These are phyloP conservation scores for Marasmius fiardii DNA, from an alignment of 1,284 basidiomycete genomes.

Conservation along the genomic window DNA sequence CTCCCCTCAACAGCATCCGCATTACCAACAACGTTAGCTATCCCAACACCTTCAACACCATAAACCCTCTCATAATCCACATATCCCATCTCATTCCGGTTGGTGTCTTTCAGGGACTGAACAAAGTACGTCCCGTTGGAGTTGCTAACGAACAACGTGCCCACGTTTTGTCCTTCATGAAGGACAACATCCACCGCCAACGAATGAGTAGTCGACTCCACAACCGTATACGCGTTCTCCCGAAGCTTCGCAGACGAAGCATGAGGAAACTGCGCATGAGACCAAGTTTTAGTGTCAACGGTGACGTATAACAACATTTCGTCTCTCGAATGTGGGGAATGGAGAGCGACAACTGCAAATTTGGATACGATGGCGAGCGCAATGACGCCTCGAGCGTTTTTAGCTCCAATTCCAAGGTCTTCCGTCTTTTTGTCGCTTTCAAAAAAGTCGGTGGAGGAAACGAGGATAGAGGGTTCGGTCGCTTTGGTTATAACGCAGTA, in stretches of 20 bases:
- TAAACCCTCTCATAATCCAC: conserved; percentile 94
- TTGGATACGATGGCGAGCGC: conserved; percentile 90
- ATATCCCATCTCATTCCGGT: conserved; percentile 82
- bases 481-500: conserved; percentile 78
- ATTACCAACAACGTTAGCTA: conserved; percentile 87
- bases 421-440: conserved; percentile 58
- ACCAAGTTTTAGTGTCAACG: conserved; percentile 80
- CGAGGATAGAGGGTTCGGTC: conserved; percentile 65
- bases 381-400: conserved; percentile 79
- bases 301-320: conserved; percentile 87
- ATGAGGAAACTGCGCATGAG: conserved; percentile 83
- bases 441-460: conserved; percentile 84
- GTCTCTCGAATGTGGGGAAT: conserved; percentile 51
- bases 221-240: conserved; percentile 94
- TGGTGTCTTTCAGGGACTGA: conserved; percentile 88
- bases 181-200: conserved; percentile 92
- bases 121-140: conserved; percentile 95
- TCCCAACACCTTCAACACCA: conserved; percentile 90
- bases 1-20: conserved; percentile 76
- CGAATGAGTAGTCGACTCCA: conserved; percentile 90
- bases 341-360: conserved; percentile 85
- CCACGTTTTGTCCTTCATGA: conserved; percentile 70
- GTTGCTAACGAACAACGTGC: conserved; percentile 93
- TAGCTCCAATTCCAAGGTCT: conserved; percentile 75
- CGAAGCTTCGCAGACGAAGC: conserved; percentile 73